phyloP scores from a whole-genome alignment of 306 rosid species.

The Vigna trinervia region DNA sequence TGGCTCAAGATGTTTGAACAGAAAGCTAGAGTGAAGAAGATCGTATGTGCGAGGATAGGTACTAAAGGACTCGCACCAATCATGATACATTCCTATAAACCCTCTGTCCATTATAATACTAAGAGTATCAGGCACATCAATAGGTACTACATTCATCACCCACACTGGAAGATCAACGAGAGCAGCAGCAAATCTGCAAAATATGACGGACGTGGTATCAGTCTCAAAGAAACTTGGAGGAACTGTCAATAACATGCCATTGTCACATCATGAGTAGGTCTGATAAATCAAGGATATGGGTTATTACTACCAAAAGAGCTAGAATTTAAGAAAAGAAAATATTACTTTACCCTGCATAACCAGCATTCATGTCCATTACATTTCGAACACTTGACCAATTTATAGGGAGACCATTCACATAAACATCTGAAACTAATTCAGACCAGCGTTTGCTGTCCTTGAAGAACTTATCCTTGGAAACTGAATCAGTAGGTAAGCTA shows the following conservation, averaged over 20 bases:
- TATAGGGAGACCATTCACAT: constrained; percentile 57
- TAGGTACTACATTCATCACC: constrained; percentile 92
- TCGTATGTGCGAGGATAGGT: constrained; percentile 93
- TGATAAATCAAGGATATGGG: not conserved
- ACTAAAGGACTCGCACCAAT: constrained; percentile 94
- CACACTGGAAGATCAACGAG: constrained; percentile 76
- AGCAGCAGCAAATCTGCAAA: constrained; percentile 90
- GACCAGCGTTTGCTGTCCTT: constrained; percentile 78
- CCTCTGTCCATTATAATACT: constrained; percentile 79
- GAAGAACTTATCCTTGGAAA: constrained; percentile 55
- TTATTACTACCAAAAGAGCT: not conserved
- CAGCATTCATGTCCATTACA: constrained; percentile 96
- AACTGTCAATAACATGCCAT: constrained; percentile 11
- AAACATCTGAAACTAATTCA: constrained; percentile 66
- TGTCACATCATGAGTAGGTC: not conserved
- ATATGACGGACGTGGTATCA: constrained; percentile 32
- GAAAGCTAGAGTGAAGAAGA: constrained; percentile 82
- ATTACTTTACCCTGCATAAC: constrained; percentile 88
- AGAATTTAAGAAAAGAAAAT: not conserved
- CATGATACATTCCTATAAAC: constrained; percentile 87
- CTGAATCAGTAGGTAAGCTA: constrained; percentile 60
- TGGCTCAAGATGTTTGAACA: constrained; percentile 60
- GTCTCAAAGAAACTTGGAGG: constrained; percentile 15
- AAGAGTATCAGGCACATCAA: constrained; percentile 74
- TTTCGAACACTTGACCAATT: constrained; percentile 85